Evolutionary conservation across 768 basidiomycete species (phyloP).

Genomic region (Mycena leptocephala): DNA sequence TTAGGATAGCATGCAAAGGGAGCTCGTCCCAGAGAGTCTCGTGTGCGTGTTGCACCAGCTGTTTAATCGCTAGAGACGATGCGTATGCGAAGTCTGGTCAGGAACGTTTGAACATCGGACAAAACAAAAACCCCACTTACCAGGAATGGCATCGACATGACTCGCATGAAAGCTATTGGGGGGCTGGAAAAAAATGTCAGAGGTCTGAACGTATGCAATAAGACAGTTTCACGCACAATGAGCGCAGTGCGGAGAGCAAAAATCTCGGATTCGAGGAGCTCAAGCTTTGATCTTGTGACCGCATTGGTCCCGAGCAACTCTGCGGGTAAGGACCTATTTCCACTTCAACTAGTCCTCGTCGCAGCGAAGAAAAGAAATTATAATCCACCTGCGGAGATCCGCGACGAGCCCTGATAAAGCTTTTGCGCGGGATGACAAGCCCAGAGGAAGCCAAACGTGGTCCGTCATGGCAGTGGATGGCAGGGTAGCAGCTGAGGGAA

Average conservation of each 20-base stretch:
- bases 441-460: not conserved
- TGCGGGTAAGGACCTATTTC: not conserved
- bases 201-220: not conserved
- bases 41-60: not conserved
- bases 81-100: not conserved
- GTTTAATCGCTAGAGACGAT: not conserved
- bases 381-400: not conserved
- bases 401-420: not conserved
- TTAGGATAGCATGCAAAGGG: not conserved
- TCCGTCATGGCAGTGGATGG: not conserved
- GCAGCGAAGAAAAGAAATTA: not conserved
- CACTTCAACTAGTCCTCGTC: not conserved
- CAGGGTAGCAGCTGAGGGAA: not conserved
- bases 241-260: not conserved
- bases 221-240: not conserved
- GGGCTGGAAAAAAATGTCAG: slow-evolving; percentile 8
- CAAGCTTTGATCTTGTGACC: not conserved
- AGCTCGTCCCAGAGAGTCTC: slow-evolving; percentile 10
- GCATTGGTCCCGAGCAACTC: not conserved
- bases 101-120: not conserved
- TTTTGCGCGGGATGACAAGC: not conserved
- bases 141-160: not conserved
- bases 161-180: not conserved
- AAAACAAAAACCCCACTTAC: not conserved
- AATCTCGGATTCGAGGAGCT: not conserved